phyloP scores from a whole-genome alignment of 2,329 filamentous ascomycete genomes.

The Colletotrichum shisoi region DNA sequence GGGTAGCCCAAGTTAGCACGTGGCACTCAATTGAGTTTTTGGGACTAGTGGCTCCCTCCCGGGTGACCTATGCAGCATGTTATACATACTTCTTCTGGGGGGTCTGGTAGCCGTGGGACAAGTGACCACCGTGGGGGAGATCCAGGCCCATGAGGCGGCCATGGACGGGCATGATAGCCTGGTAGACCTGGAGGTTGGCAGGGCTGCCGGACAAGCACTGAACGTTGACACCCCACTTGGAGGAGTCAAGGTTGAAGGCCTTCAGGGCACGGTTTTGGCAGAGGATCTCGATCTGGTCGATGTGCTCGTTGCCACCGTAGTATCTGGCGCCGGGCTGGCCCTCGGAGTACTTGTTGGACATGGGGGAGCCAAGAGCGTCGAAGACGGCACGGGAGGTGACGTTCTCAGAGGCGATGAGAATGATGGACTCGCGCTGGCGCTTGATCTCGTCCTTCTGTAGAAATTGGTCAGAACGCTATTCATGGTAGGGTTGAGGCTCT shows the following conservation, averaged over 20 bases:
- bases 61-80: too few relatives aligned
- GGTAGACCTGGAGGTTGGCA: conserved; percentile 97
- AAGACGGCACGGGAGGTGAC: conserved; percentile 98
- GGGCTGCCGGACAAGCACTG: conserved; percentile 92
- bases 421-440: conserved; percentile 97
- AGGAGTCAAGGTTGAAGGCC: conserved; percentile 84
- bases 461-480: conserved; percentile 27
- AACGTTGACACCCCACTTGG: conserved; percentile 98
- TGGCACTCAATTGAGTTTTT: too few relatives aligned
- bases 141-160: conserved; percentile 97
- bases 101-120: conserved; percentile 97
- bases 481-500: background rate
- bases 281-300: conserved; percentile 92
- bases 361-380: conserved; percentile 91
- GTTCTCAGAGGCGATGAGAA: conserved; percentile 99
- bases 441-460: conserved; percentile 86
- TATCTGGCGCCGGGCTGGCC: conserved; percentile 97
- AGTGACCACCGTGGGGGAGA: conserved; percentile 90
- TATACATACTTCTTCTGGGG: conserved; percentile 80
- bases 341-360: conserved; percentile 99
- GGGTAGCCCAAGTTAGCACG: background rate
- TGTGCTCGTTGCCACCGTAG: conserved; percentile 99
- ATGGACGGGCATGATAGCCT: conserved; percentile 94
- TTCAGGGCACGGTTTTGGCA: conserved; percentile 94
- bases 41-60: too few relatives aligned